Percentiles rank a stretch among this genome's conserved stretches.
Conservation (phyloP, 495 filamentous ascomycete species). For the Ramalina peruviana region DNA sequence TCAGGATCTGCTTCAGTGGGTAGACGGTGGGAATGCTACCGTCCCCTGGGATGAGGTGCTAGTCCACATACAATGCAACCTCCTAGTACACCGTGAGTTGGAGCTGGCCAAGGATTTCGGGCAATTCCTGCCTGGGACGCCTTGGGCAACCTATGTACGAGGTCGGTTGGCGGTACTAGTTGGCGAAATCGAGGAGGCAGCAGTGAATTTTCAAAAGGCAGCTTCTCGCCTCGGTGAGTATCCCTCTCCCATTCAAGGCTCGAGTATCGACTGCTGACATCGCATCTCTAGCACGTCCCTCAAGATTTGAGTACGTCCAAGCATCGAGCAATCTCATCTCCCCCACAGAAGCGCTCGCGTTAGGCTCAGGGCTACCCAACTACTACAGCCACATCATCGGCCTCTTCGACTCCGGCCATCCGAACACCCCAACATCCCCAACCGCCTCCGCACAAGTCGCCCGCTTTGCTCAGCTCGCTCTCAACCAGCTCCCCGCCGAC, state of each 20-base stretch:
- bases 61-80: conserved; percentile 51
- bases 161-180: conserved; percentile 64
- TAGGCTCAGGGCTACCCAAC: conserved; percentile 61
- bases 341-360: conserved; percentile 53
- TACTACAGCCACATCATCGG: conserved; percentile 80
- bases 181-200: conserved; percentile 56
- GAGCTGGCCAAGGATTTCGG: conserved; percentile 66
- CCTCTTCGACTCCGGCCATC: conserved; percentile 55
- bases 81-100: conserved; percentile 53
- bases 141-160: conserved; percentile 76
- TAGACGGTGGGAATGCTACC: conserved; percentile 27
- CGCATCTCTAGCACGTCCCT: conserved; percentile 29
- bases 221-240: conserved; percentile 68
- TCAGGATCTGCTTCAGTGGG: conserved; percentile 36
- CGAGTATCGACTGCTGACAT: no score
- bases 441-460: conserved; percentile 64
- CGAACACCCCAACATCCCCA: neutral
- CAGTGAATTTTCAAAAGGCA: conserved; percentile 66
- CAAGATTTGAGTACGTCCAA: conserved; percentile 26
- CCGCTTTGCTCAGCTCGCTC: conserved; percentile 68
- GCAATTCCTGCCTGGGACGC: conserved; percentile 46
- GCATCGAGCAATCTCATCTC: conserved; percentile 50
- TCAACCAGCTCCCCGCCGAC: conserved; percentile 47
- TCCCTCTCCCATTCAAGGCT: neutral
- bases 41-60: conserved; percentile 33